Percentiles rank a stretch among this genome's conserved stretches.
phyloP scores from a whole-genome alignment of 345 rosid genomes.

The Capsella bursapastoris region DNA sequence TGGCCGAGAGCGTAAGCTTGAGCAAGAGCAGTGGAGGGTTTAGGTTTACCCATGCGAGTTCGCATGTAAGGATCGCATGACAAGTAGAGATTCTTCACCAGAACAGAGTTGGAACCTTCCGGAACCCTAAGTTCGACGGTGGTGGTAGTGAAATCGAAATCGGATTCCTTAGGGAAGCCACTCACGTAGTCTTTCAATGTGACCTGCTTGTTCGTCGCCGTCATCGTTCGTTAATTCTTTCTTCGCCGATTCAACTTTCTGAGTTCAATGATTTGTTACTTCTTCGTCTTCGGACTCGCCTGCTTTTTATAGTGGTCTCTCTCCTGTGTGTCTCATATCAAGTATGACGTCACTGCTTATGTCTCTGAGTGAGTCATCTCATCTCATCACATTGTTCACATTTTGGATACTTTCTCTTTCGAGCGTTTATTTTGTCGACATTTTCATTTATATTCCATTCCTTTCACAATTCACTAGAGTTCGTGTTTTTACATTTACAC shows the following conservation, averaged over 20 bases:
- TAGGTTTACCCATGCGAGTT: slow-evolving; percentile 45
- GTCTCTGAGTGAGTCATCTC: not conserved
- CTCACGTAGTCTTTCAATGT: slow-evolving; percentile 45
- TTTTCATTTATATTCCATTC: not conserved
- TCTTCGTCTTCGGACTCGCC: not conserved
- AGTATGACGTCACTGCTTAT: slow-evolving; percentile 36
- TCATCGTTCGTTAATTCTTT: not conserved
- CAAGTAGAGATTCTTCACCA: slow-evolving; percentile 63
- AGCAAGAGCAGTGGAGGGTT: slow-evolving; percentile 34
- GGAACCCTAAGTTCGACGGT: slow-evolving; percentile 44
- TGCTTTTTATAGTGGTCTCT: slow-evolving; percentile 25
- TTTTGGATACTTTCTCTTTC: not conserved
- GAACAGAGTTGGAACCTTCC: slow-evolving; percentile 42
- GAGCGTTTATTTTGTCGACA: not conserved
- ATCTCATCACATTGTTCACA: not conserved
- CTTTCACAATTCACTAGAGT: too few relatives aligned
- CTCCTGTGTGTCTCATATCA: not conserved
- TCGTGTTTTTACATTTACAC: too few relatives aligned
- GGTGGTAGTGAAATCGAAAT: slow-evolving; percentile 43
- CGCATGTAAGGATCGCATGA: slow-evolving; percentile 66
- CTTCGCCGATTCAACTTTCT: slow-evolving; percentile 22
- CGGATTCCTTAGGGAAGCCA: slow-evolving; percentile 58
- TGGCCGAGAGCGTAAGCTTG: slow-evolving; percentile 31
- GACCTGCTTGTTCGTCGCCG: slow-evolving; percentile 58
- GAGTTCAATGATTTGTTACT: not conserved